These are phyloP conservation scores for Thielaviopsis ethacetica DNA, from an alignment of 2,329 filamentous ascomycete species.

Conservation along the genomic window DNA sequence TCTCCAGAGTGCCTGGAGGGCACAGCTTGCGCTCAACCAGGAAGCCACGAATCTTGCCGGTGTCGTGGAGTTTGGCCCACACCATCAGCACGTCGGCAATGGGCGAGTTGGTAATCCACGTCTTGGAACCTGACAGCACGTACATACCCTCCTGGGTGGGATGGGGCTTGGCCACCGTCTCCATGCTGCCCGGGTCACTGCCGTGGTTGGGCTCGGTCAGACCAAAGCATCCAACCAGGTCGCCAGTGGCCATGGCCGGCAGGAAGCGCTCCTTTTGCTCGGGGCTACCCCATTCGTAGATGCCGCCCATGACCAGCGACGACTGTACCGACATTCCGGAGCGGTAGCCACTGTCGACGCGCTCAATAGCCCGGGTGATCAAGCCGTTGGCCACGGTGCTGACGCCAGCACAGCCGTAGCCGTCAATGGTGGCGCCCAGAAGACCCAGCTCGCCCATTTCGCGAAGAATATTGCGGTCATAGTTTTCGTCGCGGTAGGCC, in stretches of 20 bases:
- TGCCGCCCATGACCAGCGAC: constrained; percentile 84
- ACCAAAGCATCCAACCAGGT: constrained; percentile 71
- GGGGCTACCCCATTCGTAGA: constrained; percentile 70
- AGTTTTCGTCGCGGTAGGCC: constrained; percentile 70
- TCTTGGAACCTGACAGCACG: constrained; percentile 67
- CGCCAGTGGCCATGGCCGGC: constrained; percentile 66
- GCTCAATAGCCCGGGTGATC: constrained; percentile 79
- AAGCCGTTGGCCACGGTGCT: constrained; percentile 78
- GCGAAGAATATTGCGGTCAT: constrained; percentile 67
- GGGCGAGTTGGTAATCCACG: constrained; percentile 90
- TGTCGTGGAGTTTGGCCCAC: constrained; percentile 85
- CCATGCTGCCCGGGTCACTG: constrained; percentile 82
- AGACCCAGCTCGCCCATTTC: constrained; percentile 92
- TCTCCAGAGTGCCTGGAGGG: constrained; percentile 77
- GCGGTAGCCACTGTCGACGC: constrained; percentile 80
- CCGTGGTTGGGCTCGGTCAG: constrained; percentile 88
- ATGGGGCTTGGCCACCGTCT: constrained; percentile 70
- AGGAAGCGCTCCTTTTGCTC: constrained; percentile 79
- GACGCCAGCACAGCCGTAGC: constrained; percentile 76
- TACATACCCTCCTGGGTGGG: constrained; percentile 72
- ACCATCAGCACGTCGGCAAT: constrained; percentile 73
- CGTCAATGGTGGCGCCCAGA: constrained; percentile 69
- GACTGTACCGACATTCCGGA: constrained; percentile 90
- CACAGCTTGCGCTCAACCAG: constrained; percentile 73
- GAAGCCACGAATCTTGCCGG: constrained; percentile 89